phyloP scores from a whole-genome alignment of 163 green algal species.

The Volvox carteri region DNA sequence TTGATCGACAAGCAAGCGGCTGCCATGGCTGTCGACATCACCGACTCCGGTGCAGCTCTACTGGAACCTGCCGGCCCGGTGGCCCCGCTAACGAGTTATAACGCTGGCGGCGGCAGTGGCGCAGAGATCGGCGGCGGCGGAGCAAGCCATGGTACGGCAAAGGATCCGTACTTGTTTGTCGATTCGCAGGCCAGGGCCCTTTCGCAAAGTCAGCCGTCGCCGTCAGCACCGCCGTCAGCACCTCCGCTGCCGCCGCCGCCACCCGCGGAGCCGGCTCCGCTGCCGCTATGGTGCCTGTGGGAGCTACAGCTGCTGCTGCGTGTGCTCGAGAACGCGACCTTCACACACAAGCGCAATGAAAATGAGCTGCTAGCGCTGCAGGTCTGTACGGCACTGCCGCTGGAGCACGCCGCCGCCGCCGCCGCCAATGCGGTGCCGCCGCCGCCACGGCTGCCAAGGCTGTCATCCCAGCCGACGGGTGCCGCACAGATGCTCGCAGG shows the following conservation, averaged over 20 bases:
- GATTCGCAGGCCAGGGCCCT: not conserved
- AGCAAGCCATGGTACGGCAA: not conserved
- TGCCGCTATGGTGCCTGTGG: slow-evolving; percentile 21
- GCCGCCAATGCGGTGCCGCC: not conserved
- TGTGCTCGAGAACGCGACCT: slow-evolving; percentile 71
- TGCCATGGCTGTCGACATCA: not conserved
- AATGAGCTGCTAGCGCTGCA: slow-evolving; percentile 49
- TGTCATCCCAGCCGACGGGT: not conserved
- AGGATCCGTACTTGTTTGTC: slow-evolving; percentile 22
- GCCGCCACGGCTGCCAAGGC: not conserved
- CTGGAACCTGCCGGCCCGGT: not conserved
- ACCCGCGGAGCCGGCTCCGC: not conserved
- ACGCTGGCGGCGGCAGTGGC: not conserved
- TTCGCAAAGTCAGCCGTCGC: not conserved
- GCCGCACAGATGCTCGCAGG: too few relatives aligned
- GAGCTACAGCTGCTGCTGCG: slow-evolving; percentile 57
- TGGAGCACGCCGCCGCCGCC: not conserved
- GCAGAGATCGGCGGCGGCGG: not conserved
- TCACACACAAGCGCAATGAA: slow-evolving; percentile 66
- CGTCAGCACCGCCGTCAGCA: not conserved
- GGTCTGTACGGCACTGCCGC: slow-evolving; percentile 2
- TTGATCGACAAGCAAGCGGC: not conserved
- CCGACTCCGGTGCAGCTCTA: too few relatives aligned
- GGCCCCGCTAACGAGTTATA: not conserved
- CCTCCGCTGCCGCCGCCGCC: not conserved